These are phyloP conservation scores for Backusella psychrophila DNA, from an alignment of 192 early-diverging fungal species.

Conservation along the genomic window DNA sequence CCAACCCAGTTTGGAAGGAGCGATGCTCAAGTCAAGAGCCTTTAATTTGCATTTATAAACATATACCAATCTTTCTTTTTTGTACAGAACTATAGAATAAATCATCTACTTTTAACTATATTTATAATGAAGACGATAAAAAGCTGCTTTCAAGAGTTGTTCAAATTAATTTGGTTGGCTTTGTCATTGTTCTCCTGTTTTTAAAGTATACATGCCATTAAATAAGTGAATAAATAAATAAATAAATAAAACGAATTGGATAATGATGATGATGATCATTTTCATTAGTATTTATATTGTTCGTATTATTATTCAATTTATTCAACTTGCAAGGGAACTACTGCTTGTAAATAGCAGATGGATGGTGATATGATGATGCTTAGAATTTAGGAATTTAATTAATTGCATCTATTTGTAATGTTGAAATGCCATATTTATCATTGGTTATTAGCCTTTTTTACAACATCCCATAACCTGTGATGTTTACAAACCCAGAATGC, in stretches of 20 bases:
- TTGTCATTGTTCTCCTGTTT: neutral
- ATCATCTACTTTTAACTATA: neutral
- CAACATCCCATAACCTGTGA: neutral
- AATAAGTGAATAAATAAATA: no score
- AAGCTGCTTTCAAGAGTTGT: no score
- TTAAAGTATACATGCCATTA: neutral
- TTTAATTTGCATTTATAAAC: neutral
- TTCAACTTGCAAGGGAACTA: no score
- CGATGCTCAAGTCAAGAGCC: neutral
- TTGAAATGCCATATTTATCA: neutral
- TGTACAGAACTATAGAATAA: neutral
- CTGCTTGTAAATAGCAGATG: no score
- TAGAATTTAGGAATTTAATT: no score
- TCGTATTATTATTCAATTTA: no score
- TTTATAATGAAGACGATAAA: no score
- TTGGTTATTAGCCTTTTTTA: neutral
- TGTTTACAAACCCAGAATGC: neutral
- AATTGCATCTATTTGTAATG: no score
- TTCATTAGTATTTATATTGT: no score
- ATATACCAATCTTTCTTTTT: neutral
- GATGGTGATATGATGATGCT: neutral
- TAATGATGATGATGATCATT: no score
- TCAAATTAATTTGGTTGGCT: neutral
- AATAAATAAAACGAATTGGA: neutral
- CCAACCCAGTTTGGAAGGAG: constrained; percentile 4